Evolutionary conservation across 2,329 filamentous ascomycete genomes (phyloP).

Genomic region (Beauveria pseudobassiana): DNA sequence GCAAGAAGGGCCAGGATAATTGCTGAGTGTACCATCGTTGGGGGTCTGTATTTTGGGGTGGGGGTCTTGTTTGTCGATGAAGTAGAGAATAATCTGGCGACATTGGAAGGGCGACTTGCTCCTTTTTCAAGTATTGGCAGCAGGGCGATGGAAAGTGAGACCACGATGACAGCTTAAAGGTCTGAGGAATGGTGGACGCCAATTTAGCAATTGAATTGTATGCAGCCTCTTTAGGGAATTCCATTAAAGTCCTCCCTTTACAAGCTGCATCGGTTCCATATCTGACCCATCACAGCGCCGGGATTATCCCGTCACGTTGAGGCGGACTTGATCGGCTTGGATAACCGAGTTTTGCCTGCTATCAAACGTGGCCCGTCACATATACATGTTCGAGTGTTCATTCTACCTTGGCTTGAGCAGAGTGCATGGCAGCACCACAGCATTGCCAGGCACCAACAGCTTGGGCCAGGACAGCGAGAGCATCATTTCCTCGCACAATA

Average conservation of each 20-base stretch:
- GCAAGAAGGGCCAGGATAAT: neutral
- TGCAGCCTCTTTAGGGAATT: neutral
- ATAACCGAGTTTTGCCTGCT: too few relatives aligned
- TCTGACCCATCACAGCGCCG: too few relatives aligned
- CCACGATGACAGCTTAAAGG: neutral
- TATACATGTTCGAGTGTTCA: too few relatives aligned
- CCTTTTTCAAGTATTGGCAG: constrained; percentile 1
- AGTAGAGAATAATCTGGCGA: neutral
- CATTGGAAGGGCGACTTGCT: neutral
- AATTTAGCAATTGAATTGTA: neutral
- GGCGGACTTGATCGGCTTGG: too few relatives aligned
- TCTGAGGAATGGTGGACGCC: neutral
- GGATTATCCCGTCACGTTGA: too few relatives aligned
- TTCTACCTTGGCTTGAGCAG: too few relatives aligned
- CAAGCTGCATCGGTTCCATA: too few relatives aligned
- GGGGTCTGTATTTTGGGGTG: neutral
- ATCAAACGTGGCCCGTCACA: too few relatives aligned
- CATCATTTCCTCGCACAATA: neutral
- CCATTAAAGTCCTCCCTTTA: too few relatives aligned
- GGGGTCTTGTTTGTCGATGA: neutral
- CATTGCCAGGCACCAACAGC: too few relatives aligned
- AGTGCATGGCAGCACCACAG: too few relatives aligned
- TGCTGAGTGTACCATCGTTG: neutral
- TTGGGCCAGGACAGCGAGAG: neutral
- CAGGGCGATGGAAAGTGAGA: neutral